Percentiles rank a stretch among this genome's conserved stretches.
Evolutionary conservation across 108 stramenopile genomes (phyloP).

Genomic region (Nannochloropsis oceanica): DNA sequence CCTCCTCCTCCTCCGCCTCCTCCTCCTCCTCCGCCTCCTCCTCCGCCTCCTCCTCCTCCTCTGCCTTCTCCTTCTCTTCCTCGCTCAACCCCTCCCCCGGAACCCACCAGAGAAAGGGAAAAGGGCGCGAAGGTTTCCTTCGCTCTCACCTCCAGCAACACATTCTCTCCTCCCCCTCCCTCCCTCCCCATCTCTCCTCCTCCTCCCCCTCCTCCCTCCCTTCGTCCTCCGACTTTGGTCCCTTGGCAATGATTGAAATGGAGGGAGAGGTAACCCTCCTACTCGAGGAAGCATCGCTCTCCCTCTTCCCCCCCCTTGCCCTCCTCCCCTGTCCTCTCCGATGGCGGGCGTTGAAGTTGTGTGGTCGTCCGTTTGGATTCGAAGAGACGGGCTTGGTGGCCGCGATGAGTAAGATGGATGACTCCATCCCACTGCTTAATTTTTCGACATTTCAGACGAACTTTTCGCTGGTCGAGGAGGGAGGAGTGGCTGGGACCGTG

Average conservation of each 20-base stretch:
- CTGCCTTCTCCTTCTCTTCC: background rate
- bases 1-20: background rate
- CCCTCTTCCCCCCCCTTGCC: background rate
- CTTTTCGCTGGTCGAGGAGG: slow-evolving; percentile 2
- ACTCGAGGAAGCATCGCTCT: background rate
- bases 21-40: background rate
- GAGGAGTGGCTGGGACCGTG: background rate
- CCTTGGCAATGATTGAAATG: background rate
- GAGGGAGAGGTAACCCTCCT: background rate
- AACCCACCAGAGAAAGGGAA: background rate
- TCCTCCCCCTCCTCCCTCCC: background rate
- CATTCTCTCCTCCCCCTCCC: too few relatives aligned
- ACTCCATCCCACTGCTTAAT: background rate
- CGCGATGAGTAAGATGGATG: slow-evolving; percentile 1
- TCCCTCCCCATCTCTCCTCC: background rate
- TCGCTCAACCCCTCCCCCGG: background rate
- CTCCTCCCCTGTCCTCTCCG: background rate
- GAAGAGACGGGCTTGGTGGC: slow-evolving; percentile 7
- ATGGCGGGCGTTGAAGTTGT: slow-evolving; percentile 5
- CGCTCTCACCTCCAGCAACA: too few relatives aligned
- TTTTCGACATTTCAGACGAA: slow-evolving; percentile 2
- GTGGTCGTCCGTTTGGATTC: slow-evolving; percentile 6
- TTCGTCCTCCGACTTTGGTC: background rate
- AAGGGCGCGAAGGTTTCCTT: too few relatives aligned
- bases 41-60: background rate